Evolutionary conservation across 2,329 filamentous ascomycete species (phyloP), one percentile per base, ranked within the genome.

Genomic region (Pestalotiopsis sp.): DNA sequence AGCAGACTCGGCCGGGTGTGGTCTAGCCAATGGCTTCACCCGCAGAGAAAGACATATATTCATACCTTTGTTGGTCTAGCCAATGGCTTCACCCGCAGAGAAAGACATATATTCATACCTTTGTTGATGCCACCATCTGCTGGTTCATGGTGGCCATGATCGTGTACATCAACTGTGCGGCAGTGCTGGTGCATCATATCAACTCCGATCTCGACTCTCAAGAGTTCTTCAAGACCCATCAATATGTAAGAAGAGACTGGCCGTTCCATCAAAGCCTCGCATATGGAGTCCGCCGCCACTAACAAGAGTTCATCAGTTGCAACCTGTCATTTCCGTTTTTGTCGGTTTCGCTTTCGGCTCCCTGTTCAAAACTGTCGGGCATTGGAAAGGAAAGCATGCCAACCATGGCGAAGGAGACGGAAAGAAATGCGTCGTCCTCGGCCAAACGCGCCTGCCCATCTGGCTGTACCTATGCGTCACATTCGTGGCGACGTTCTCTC

Each of bases 41-140:
- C 38, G 2, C 62, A 52, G 23, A 25, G 39, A 52, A 64, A 64
- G 25, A 4, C 20, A 23, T 23, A 23, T 23, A 23, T 23, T 23
- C 20, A 23, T 23, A 23, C 62, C n/a, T 55, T 64, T 23, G 20
- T 64, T 17, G 62, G n/a, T n/a, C n/a, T n/a, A n/a, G n/a, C n/a
- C n/a, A n/a, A n/a, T n/a, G n/a, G n/a, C n/a, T n/a, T 12, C 62
- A 64, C 11, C 39, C 38, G 2, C 62, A 55, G 23, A 25, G 39
- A 52, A 64, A 64, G 25, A 5, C 23, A 25, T 64, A 64, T 39
- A 45, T 64, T 5, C 62, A 64, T 27, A 23, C 62, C n/a, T 55
- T 64, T 23, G 20, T 64, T 17, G 62, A 64, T 36, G 39, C 62
- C 4, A 49, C 38, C n/a, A 64, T 49, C 25, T 64, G 38, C 62